phyloP scores from a whole-genome alignment of 1,284 basidiomycete genomes.

The Agaricales sp. region DNA sequence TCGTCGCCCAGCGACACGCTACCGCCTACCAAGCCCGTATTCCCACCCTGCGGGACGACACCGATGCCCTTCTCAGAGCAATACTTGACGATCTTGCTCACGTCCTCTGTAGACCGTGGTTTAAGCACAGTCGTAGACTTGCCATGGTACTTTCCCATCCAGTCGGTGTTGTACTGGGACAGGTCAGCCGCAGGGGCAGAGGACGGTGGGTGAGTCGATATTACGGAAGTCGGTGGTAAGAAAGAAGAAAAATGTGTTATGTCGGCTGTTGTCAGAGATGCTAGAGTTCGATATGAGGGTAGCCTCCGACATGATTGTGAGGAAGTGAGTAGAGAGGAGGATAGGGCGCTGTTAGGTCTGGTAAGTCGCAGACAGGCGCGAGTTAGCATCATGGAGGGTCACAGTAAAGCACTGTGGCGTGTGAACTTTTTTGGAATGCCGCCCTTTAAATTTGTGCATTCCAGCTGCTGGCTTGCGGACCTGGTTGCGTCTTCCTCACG shows the following conservation, averaged over 20 bases:
- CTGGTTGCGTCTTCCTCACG: too few species aligned
- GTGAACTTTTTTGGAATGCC: too few species aligned
- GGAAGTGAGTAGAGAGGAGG: too few species aligned
- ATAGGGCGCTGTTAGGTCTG: too few species aligned
- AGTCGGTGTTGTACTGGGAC: conserved; percentile 81
- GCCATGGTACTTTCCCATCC: conserved; percentile 96
- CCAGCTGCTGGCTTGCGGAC: too few species aligned
- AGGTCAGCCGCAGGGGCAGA: conserved; percentile 56
- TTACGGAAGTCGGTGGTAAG: conserved; percentile 46
- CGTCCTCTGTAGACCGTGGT: conserved; percentile 82
- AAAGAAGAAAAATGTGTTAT: conserved; percentile 53
- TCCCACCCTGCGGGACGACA: conserved; percentile 96
- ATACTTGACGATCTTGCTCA: conserved; percentile 80
- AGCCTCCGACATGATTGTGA: too few species aligned
- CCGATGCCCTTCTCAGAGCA: conserved; percentile 75
- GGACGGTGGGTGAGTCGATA: conserved; percentile 51
- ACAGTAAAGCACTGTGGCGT: too few species aligned
- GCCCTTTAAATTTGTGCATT: too few species aligned
- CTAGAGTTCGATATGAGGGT: conserved; percentile 24
- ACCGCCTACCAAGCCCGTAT: conserved; percentile 97
- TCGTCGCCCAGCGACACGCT: conserved; percentile 89
- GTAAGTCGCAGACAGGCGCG: too few species aligned
- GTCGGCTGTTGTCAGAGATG: conserved; percentile 43
- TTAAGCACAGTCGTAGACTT: conserved; percentile 78
- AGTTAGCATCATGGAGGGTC: too few species aligned